Evolutionary conservation across 805 yeast species (phyloP).

Genomic region (Yueomyces sp.): DNA sequence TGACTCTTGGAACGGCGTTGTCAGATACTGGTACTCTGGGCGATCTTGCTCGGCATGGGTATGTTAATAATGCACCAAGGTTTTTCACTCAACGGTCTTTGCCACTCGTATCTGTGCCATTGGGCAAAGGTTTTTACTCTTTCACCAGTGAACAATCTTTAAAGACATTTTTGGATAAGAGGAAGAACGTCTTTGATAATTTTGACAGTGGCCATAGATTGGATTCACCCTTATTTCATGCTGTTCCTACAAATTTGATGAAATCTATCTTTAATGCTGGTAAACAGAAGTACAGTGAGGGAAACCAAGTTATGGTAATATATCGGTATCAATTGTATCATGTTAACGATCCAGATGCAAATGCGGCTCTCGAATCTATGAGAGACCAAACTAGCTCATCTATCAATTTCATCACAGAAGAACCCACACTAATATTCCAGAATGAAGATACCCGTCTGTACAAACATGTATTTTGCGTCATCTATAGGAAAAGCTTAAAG

Average conservation of each 20-base stretch:
- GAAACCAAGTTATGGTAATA: constrained; percentile 19
- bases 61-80: constrained; percentile 18
- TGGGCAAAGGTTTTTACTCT: constrained; percentile 27
- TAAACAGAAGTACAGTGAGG: constrained; percentile 2
- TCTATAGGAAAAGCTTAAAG: constrained; percentile 10
- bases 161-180: constrained; percentile 13
- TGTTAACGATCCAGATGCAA: constrained; percentile 4
- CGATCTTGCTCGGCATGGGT: constrained; percentile 16
- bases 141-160: constrained; percentile 26
- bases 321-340: constrained; percentile 14
- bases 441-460: constrained; percentile 5
- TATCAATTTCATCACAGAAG: background rate
- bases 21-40: constrained; percentile 20
- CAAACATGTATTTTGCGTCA: constrained; percentile 24
- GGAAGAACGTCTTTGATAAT: constrained; percentile 3
- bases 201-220: constrained; percentile 15
- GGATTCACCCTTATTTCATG: constrained; percentile 27
- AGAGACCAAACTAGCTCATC: background rate
- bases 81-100: constrained; percentile 16
- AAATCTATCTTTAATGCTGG: constrained; percentile 19
- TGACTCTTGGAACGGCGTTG: constrained; percentile 4
- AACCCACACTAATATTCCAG: background rate
- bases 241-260: constrained; percentile 16
- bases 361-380: constrained; percentile 1
- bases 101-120: constrained; percentile 22